These are phyloP conservation scores for Aristolochia contorta DNA, from an alignment of 164 flowering plant genomes.

Conservation along the genomic window DNA sequence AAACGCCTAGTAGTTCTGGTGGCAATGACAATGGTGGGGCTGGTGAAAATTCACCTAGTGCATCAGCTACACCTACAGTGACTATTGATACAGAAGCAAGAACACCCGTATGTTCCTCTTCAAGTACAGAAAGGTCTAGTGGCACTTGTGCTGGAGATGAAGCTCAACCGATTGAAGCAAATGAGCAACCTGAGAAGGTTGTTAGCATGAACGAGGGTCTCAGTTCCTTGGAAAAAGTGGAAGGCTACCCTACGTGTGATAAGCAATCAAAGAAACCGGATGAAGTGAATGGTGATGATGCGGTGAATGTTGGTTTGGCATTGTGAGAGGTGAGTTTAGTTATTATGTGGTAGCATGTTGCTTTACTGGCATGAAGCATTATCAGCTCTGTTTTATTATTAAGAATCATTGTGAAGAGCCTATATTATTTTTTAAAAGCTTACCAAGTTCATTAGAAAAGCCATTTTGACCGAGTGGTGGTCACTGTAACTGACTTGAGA, in stretches of 20 bases:
- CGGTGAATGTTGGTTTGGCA: neutral
- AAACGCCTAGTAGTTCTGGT: constrained; percentile 20
- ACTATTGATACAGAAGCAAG: constrained; percentile 13
- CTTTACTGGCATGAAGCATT: no score
- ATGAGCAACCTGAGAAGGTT: constrained; percentile 18
- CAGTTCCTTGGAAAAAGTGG: constrained; percentile 14
- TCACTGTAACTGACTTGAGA: no score
- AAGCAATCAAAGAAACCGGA: constrained; percentile 19
- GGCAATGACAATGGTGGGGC: constrained; percentile 3
- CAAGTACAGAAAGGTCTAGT: constrained; percentile 15
- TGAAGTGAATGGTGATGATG: neutral
- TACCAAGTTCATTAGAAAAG: no score
- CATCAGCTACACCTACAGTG: constrained; percentile 20
- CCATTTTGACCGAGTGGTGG: no score
- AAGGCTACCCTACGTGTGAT: constrained; percentile 16
- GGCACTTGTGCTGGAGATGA: constrained; percentile 14
- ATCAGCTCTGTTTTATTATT: no score
- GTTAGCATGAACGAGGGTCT: constrained; percentile 12
- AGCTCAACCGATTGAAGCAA: constrained; percentile 12
- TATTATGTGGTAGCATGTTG: no score
- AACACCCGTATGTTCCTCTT: constrained; percentile 9
- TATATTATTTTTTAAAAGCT: no score
- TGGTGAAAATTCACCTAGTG: constrained; percentile 21
- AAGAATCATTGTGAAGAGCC: no score
- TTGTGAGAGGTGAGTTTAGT: constrained; percentile 1